Base-by-base conservation (phyloP, 805 yeast genomes). In the Yamadazyma endophytica region DNA sequence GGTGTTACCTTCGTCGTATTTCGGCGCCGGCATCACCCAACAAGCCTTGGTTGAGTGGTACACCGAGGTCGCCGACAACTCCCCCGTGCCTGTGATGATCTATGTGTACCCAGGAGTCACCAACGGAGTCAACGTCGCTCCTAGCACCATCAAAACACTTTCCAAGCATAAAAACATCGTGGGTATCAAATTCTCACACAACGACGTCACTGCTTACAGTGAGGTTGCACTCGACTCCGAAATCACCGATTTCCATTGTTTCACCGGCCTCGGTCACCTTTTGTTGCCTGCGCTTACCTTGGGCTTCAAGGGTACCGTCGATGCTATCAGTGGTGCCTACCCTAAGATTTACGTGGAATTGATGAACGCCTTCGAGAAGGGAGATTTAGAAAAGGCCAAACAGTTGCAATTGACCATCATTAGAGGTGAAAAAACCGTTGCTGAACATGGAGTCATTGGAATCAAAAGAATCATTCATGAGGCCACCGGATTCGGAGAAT, bases 51-150 rank as follows among this genome's bases (percentile, higher is more conserved):
- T 64, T 17, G 70, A 67, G 37, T 67, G 64, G 69, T 66, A 49
- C 46, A 54, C 54, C 6, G 54, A 52, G 13, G 66, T 71, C 15
- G 75, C 76, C 9, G 68, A 68, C 33, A 53, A 49, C 17, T 47
- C 68, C 8, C 53, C 54, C 2, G 43, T 71, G 31, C 75, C 75
- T 9, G 52, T 70, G 28, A 43, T 70, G 44, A 50, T 70, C 32
- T 71, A 69, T 55, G 58, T 66, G 40, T 70, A 54, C 49, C 76
- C 75, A 13, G 73, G 73, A n/a, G 74, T 68, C n/a, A 54, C 68
- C 31, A 68, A 68, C 50, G 53, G 54, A 36, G 51, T 68, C 24
- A 42, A 42, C 33, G 54, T 70, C 32, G 53, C 50, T 17, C 65
- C 68, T 13, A 50, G 46, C 26, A 62, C 73, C 18, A 50, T 69